Evolutionary conservation across 768 basidiomycete species (phyloP).

Genomic region (Leccinum subgranulosum): DNA sequence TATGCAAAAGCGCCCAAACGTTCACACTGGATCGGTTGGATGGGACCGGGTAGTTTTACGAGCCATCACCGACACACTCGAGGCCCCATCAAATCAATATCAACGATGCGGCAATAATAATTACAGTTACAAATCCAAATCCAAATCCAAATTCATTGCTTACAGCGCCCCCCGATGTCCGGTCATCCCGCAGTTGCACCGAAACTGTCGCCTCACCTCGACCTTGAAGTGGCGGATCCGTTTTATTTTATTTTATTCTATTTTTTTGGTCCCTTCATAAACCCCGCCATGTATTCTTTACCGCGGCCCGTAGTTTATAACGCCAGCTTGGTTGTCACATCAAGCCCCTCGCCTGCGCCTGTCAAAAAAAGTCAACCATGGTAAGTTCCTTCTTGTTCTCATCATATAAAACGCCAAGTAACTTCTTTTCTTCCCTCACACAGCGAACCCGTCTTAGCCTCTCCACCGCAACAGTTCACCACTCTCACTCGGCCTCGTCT

Average conservation of each 20-base stretch:
- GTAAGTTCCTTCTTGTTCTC: slow-evolving; percentile 11
- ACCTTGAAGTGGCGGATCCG: slow-evolving; percentile 21
- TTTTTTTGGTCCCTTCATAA: slow-evolving; percentile 10
- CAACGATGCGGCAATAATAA: neutral
- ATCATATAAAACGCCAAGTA: slow-evolving; percentile 3
- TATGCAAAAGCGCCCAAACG: slow-evolving; percentile 2
- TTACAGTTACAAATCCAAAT: neutral
- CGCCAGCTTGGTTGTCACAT: slow-evolving; percentile 2
- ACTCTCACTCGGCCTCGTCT: slow-evolving; percentile 4
- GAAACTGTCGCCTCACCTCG: slow-evolving; percentile 19
- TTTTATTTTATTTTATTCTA: neutral
- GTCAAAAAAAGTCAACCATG: slow-evolving; percentile 26
- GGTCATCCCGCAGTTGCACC: slow-evolving; percentile 10
- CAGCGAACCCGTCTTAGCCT: slow-evolving; percentile 24
- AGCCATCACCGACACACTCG: slow-evolving; percentile 1
- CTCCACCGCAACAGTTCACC: slow-evolving; percentile 12
- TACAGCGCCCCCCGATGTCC: slow-evolving; percentile 18
- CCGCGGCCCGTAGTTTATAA: slow-evolving; percentile 7
- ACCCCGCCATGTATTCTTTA: neutral
- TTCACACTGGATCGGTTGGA: slow-evolving; percentile 3
- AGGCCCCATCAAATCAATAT: slow-evolving; percentile 7
- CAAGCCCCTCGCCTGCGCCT: slow-evolving; percentile 3
- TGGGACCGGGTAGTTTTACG: slow-evolving; percentile 9
- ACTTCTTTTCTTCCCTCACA: neutral
- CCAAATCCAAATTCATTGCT: neutral